phyloP scores from a whole-genome alignment of 2,329 filamentous ascomycete genomes.

The Alternaria gansuensis region DNA sequence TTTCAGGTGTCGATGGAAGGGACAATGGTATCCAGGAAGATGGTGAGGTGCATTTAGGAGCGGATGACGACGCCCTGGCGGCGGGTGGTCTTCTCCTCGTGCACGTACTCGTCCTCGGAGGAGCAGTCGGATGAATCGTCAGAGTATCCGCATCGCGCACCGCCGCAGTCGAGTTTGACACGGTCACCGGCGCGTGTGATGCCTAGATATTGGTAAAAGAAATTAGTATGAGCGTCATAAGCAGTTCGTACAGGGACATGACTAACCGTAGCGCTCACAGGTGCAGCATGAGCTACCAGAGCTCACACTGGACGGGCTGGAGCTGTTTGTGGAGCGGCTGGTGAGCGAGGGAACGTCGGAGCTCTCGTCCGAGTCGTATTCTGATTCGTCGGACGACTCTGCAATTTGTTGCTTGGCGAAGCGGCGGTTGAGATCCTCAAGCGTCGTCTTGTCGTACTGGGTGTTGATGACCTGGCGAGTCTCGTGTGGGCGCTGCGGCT shows the following conservation, averaged over 20 bases:
- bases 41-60: conserved; percentile 29
- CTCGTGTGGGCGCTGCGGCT: conserved; percentile 86
- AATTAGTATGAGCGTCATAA: not conserved
- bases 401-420: conserved; percentile 73
- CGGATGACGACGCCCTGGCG: conserved; percentile 59
- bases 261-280: conserved; percentile 67
- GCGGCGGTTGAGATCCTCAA: conserved; percentile 81
- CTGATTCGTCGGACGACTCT: conserved; percentile 54
- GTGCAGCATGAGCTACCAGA: conserved; percentile 72
- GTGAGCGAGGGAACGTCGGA: conserved; percentile 78
- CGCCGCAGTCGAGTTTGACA: conserved; percentile 95
- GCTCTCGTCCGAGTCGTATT: conserved; percentile 74
- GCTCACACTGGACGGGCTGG: conserved; percentile 70
- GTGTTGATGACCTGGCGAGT: conserved; percentile 86
- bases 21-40: conserved; percentile 11
- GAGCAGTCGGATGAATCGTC: conserved; percentile 76
- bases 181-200: conserved; percentile 93
- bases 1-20: conserved; percentile 1
- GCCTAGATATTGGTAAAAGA: conserved; percentile 71
- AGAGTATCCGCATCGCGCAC: conserved; percentile 83
- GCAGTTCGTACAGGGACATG: not conserved
- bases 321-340: conserved; percentile 72
- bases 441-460: conserved; percentile 77
- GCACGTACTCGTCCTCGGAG: conserved; percentile 68
- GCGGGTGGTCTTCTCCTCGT: conserved; percentile 61